Base-by-base conservation (phyloP, 2,329 filamentous ascomycete genomes). In the Aspergillus ustus region DNA sequence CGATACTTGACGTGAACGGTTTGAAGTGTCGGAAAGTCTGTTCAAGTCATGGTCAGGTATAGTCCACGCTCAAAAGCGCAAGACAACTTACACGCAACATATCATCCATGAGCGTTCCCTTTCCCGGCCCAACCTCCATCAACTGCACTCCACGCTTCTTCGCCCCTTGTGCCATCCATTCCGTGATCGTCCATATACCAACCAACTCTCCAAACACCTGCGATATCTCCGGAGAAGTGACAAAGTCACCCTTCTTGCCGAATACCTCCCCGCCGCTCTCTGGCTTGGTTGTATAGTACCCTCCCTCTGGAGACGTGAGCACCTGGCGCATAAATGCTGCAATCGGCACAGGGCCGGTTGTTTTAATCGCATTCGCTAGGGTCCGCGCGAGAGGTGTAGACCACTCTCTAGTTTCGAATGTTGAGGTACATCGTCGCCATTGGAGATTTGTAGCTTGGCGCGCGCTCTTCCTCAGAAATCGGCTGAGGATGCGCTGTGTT, bases 321-420 rank as follows among this genome's bases (percentile, higher is more conserved):
- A 94, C 97, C 89, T 98, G 96, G 74, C 95, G 93, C 95, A 99
- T 99, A 77, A 93, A 99, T 56, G 92, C 90, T 5, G 95, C 93
- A 63, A 99, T 86, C 0, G 95, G 92, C 29, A 98, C 88, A 4
- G 95, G 94, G 0, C 95, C 95, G 11, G 95, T 98, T 45, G 90
- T 87, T 88, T 91, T 89, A 66, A 98, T 97, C 50, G 93, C 93
- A 75, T 93, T 89, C 59, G 89, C 90, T 53, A 98, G 85, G 68
- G 91, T 90, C 75, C 95, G 94, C 7, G 94, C 93, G 63, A 99
- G 80, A 15, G 94, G 93, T 3, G 94, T 99, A 2, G 93, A 96
- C 93, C 93, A 97, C 81, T 91, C 81, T 65, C 90, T 84, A 37
- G 75, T 71, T 40, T 72, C 70, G 34, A 72, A 76, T 52, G 74